Evolutionary conservation across 208 protist genomes (phyloP), one percentile per base, ranked within the genome.

Genomic region (Leishmania lainsoni): DNA sequence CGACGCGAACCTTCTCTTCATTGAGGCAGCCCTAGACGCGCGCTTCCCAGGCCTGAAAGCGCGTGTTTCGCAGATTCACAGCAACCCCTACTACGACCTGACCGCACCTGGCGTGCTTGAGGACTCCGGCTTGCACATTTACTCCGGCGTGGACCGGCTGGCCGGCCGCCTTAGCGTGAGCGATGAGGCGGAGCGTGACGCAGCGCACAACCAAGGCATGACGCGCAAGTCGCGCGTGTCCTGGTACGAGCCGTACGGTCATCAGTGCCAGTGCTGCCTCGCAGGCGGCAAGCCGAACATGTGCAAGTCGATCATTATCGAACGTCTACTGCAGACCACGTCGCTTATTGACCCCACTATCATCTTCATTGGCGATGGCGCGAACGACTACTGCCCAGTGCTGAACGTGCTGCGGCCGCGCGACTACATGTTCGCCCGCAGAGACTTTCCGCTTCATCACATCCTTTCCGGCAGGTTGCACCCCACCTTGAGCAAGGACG

Each of bases 351-450:
- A 97, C 81, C 92, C 92, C 14, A 97, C 94, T 5, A 87, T 97
- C 71, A 92, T 97, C 72, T 97, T 95, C 79, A 77, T 97, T 32
- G 94, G 94, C 22, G 94, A 97, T 72, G 94, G 94, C 42, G 83
- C 77, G 5, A 97, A 97, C 83, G 94, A 97, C 81, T 91, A 92
- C 82, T 97, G 94, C 83, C 92, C 94, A 1, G 80, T 96, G 14
- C 81, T 94, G 56, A 95, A 95, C 81, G 63, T 93, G 32, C 85
- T 97, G 26, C 90, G 94, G 3, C 93, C 94, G 49, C 87, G 94
- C 2, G 94, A 97, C 78, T 94, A 85, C 81, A 89, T 96, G 80
- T 93, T 96, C 65, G 91, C 87, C 12, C 90, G 94, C 3, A 86
- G 89, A 20, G 80, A 81, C 70, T 96, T 94, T 75, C 89, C 87